Evolutionary conservation across 495 filamentous ascomycete genomes (phyloP).

Genomic region (Penicillium fimorum): DNA sequence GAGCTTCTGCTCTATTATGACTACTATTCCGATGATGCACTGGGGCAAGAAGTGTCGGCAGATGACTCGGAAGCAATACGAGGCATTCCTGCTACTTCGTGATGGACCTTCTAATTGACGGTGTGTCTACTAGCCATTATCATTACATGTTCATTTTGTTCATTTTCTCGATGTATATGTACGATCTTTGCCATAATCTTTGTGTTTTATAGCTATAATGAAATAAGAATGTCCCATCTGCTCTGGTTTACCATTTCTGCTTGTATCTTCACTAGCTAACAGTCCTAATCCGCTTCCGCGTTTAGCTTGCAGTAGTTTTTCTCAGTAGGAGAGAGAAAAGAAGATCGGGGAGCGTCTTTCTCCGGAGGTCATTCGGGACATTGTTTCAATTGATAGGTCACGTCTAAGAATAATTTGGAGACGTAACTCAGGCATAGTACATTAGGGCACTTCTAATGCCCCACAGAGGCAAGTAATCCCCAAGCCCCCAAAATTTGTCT

Average conservation of each 20-base stretch:
- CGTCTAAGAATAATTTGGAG: not conserved
- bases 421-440: not conserved
- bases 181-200: not conserved
- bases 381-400: not conserved
- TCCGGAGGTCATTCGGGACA: not conserved
- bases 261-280: not conserved
- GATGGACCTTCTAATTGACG: slow-evolving; percentile 12
- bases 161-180: not conserved
- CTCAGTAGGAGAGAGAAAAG: not conserved
- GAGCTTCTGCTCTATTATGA: slow-evolving; percentile 22
- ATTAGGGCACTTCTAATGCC: not conserved
- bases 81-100: slow-evolving; percentile 20
- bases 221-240: not conserved
- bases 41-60: slow-evolving; percentile 19
- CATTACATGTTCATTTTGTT: not conserved
- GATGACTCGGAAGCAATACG: slow-evolving; percentile 18
- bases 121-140: not conserved
- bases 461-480: not conserved
- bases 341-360: not conserved
- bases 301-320: not conserved
- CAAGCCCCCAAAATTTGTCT: not conserved
- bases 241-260: not conserved
- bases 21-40: slow-evolving; percentile 20
- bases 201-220: not conserved
- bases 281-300: not conserved